phyloP scores from a whole-genome alignment of 257 asterid genomes.

The Ophiorrhiza pumila region DNA sequence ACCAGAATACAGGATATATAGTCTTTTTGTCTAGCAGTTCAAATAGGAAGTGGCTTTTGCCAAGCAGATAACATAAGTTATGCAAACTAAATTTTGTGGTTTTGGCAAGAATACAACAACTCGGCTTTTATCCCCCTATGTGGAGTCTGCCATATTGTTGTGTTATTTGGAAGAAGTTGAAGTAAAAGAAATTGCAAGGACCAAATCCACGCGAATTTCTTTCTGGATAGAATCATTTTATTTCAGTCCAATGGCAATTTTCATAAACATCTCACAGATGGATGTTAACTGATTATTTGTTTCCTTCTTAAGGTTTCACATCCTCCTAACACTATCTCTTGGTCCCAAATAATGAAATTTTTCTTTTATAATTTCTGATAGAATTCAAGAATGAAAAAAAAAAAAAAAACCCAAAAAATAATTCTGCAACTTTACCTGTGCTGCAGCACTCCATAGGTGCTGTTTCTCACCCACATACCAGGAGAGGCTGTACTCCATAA shows the following conservation, averaged over 20 bases:
- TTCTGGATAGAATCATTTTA: background rate
- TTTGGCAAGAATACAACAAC: background rate
- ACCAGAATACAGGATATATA: too few species aligned
- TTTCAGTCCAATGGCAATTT: background rate
- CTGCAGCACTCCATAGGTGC: constrained; percentile 78
- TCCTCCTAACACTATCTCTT: background rate
- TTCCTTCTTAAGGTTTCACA: background rate
- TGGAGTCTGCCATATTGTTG: background rate
- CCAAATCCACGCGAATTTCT: background rate
- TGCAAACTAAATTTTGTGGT: background rate
- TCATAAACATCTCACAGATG: background rate
- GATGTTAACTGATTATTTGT: too few species aligned
- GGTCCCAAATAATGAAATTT: background rate
- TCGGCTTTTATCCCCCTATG: too few species aligned
- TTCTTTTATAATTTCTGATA: background rate
- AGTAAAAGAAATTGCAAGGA: background rate
- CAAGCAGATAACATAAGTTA: background rate
- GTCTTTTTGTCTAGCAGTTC: too few species aligned
- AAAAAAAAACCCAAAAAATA: background rate
- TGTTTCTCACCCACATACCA: constrained; percentile 76
- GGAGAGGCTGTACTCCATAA: constrained; percentile 58
- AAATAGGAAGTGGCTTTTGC: too few species aligned
- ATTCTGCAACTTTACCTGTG: constrained; percentile 56
- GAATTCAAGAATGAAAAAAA: background rate
- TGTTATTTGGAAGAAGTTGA: background rate